Conservation (phyloP, 306 rosid species). For the Fragaria iinumae region DNA sequence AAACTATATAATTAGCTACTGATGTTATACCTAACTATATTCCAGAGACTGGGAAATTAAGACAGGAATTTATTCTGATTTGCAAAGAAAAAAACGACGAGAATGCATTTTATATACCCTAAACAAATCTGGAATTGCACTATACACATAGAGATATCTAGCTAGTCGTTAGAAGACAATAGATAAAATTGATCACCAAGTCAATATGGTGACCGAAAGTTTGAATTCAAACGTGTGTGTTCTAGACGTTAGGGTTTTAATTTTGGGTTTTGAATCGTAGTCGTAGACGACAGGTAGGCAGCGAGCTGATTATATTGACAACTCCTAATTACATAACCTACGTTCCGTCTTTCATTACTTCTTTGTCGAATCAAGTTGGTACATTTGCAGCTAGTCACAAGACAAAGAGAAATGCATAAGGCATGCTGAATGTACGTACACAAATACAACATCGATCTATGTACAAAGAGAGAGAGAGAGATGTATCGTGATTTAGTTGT, state of each 20-base stretch:
- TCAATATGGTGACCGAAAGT: not conserved
- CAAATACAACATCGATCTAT: not conserved
- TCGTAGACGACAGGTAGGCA: not conserved
- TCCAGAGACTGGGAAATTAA: not conserved
- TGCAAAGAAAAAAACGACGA: not conserved
- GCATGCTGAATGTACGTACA: not conserved
- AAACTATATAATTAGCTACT: not conserved
- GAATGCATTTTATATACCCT: not conserved
- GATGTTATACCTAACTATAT: not conserved
- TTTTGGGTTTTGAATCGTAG: not conserved
- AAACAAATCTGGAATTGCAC: not conserved
- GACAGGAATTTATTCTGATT: not conserved
- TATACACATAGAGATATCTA: not conserved
- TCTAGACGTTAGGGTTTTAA: not conserved
- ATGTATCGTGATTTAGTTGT: not conserved
- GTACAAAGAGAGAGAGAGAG: no score
- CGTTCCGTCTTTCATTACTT: not conserved
- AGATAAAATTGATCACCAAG: not conserved
- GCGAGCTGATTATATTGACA: not conserved
- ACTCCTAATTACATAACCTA: not conserved
- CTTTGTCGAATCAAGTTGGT: not conserved
- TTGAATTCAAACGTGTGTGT: slow-evolving; percentile 5
- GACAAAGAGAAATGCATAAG: not conserved
- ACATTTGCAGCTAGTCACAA: not conserved
- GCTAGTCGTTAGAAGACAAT: not conserved